Evolutionary conservation across 2,329 filamentous ascomycete genomes (phyloP), one percentile per base, ranked within the genome.

Genomic region (Mariannaea elegans): DNA sequence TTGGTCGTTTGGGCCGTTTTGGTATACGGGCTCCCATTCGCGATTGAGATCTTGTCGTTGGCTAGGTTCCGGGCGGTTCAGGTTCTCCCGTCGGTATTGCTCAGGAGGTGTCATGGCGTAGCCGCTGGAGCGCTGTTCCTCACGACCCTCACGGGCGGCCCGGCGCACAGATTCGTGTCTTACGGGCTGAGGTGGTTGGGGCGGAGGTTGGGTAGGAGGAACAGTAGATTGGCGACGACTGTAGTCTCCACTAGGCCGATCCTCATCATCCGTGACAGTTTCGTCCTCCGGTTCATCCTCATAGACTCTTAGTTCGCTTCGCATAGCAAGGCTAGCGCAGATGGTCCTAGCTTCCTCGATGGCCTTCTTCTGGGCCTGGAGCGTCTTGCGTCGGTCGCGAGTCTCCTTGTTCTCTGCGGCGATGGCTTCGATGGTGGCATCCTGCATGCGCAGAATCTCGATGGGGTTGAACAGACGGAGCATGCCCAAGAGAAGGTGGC

Each of bases 351-450:
- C 81, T 61, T 84, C 81, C 39, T 83, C 80, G 49, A 84, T 83
- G 1, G 81, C 80, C 62, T 77, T 75, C 74, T 81, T 82, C 68
- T 83, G 81, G 16, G 71, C 66, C 72, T 81, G 82, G 52, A 84
- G 76, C 1, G 78, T 74, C 62, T 79, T 72, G 50, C 82, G 77
- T n/a, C 80, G 73, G 27, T 84, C 81, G 4, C 82, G 75, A 0
- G 81, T 83, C 72, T 82, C 80, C 74, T 82, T 82, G 67, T 83
- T 83, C 73, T 84, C 82, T 1, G 81, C 81, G 0, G 81, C 81
- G 48, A 84, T 84, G 29, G 77, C 79, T 68, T 84, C 81, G 32
- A 84, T 77, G 4, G 76, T 76, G 3, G 73, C 59, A 56, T 80
- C 76, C 19, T 65, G 72, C 80, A 84, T 81, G 62, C 76, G 75